Base-by-base conservation (phyloP, 2,329 filamentous ascomycete genomes). In the Neopestalotiopsis clavispora region DNA sequence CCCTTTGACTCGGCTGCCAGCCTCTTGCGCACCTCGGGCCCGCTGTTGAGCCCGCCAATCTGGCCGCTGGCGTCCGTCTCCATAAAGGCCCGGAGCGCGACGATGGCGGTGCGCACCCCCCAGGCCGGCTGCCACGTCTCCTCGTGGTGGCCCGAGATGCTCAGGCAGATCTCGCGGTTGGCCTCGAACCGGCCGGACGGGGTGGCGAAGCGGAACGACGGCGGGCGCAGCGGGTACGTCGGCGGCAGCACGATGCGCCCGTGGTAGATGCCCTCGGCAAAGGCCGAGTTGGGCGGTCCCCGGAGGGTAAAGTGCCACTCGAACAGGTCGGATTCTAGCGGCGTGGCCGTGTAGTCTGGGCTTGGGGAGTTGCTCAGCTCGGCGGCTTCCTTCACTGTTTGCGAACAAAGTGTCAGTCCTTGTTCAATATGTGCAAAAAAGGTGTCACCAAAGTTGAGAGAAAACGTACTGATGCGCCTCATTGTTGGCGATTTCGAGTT, bases 281-380 rank as follows among this genome's bases (percentile, higher is more conserved):
- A 98, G 49, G 91, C 89, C 0, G 94, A 95, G 40, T 89, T 85
- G 0, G 95, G 95, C 0, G 95, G 95, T 0, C 96, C 96, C 65
- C 92, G 90, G n/a, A 99, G 86, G 0, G 96, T 99, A 83, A 98
- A 99, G 84, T 99, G 96, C 96, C 96, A 99, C 82, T 98, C 95
- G 82, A 97, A 97, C 67, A 99, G 90, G 81, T 98, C 94, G 40
- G 89, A 86, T 78, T 98, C 95, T 71, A 95, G 89, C 0, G 96
- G 96, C 4, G 91, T 86, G 56, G 95, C 96, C 74, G 92, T 89
- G 82, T 95, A 97, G 83, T 97, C 94, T 67, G 93, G 85, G 2
- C 94, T 96, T 4, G 95, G 94, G 49, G 92, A 88, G 69, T 85
- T 86, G 70, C 93, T 90, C 68, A 99, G 89, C 79, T 98, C 96